Conservation (phyloP, 129 eudicot species). For the Flaveria brownii region DNA sequence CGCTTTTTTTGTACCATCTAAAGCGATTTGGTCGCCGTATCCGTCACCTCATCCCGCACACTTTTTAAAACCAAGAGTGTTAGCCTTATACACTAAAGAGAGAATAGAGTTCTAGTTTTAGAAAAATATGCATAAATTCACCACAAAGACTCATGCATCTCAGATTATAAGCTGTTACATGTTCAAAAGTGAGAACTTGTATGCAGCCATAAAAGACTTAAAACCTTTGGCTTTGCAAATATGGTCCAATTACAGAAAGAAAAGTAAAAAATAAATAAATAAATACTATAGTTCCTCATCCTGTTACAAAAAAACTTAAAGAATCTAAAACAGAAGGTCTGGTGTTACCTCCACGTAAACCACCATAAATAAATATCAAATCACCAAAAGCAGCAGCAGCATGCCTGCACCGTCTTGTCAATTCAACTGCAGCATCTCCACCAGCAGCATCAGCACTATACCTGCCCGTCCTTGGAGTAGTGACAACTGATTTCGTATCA, state of each 20-base stretch:
- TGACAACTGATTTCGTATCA: conserved; percentile 87
- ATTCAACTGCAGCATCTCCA: conserved; percentile 94
- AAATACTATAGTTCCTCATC: not conserved
- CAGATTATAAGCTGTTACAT: conserved; percentile 10
- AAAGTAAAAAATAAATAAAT: not conserved
- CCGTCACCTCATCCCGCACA: no score
- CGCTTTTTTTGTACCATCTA: conserved; percentile 21
- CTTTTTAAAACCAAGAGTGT: no score
- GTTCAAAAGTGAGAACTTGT: not conserved
- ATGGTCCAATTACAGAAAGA: not conserved
- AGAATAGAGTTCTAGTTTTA: not conserved
- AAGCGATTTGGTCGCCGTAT: no score
- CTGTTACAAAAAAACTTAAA: not conserved
- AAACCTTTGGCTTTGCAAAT: not conserved
- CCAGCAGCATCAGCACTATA: conserved; percentile 99
- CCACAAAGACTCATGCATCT: not conserved
- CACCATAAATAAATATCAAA: conserved; percentile 86
- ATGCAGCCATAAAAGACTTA: conserved; percentile 1
- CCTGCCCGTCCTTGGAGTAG: conserved; percentile 90
- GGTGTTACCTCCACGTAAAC: conserved; percentile 92
- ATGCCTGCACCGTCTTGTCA: conserved; percentile 93
- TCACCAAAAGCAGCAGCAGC: conserved; percentile 97
- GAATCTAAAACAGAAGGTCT: conserved; percentile 5
- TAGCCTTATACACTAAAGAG: not conserved
- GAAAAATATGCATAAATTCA: not conserved